These are phyloP conservation scores for Malassezia psittaci DNA, from an alignment of 1,284 basidiomycete species.

Conservation along the genomic window DNA sequence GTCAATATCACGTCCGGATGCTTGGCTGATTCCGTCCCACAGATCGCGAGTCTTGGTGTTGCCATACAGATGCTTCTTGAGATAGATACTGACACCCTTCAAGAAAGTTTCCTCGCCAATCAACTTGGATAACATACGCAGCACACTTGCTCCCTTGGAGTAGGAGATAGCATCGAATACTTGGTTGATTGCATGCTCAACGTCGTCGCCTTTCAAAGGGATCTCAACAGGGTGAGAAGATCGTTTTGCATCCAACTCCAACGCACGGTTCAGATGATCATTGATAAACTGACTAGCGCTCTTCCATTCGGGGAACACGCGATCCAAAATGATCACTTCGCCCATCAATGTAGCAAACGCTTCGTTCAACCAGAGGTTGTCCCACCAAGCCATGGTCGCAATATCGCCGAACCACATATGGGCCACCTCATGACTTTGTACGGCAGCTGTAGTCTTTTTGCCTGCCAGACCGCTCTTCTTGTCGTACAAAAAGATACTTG, in stretches of 20 bases:
- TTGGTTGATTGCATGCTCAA: conserved; percentile 29
- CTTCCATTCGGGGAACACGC: conserved; percentile 52
- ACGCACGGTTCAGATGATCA: conserved; percentile 54
- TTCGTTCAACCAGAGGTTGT: conserved; percentile 51
- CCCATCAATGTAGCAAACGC: conserved; percentile 75
- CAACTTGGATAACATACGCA: conserved; percentile 70
- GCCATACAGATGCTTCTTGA: conserved; percentile 68
- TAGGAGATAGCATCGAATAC: conserved; percentile 32
- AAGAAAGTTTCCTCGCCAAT: conserved; percentile 67
- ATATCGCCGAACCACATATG: conserved; percentile 65
- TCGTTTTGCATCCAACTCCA: conserved; percentile 71
- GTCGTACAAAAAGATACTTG: conserved; percentile 69
- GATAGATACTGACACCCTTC: conserved; percentile 61
- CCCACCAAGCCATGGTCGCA: conserved; percentile 87
- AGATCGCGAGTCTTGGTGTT: conserved; percentile 77
- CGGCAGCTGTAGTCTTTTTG: conserved; percentile 67
- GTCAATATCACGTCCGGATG: conserved; percentile 66
- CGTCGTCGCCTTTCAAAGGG: conserved; percentile 48
- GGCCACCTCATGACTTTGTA: conserved; percentile 64
- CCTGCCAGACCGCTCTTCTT: conserved; percentile 62
- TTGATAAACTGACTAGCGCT: conserved; percentile 53
- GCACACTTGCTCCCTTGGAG: conserved; percentile 55
- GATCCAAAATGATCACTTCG: conserved; percentile 74
- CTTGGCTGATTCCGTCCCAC: conserved; percentile 74
- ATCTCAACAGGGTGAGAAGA: conserved; percentile 92